These are phyloP conservation scores for Fusarium dlaminii DNA, from an alignment of 2,329 filamentous ascomycete species.

Conservation along the genomic window DNA sequence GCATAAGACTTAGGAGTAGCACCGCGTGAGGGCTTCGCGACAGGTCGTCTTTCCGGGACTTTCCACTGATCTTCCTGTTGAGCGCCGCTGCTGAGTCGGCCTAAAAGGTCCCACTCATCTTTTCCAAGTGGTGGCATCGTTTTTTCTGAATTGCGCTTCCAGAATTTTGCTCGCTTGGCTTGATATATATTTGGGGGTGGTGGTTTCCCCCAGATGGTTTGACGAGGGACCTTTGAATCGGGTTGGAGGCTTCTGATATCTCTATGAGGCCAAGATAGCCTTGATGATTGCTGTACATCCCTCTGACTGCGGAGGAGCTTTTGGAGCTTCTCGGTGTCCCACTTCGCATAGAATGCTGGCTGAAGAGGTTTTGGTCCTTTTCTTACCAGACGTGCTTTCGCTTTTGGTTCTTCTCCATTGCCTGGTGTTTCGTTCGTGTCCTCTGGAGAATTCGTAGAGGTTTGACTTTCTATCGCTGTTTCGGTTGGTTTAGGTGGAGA, in stretches of 20 bases:
- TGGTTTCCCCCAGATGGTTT: constrained; percentile 61
- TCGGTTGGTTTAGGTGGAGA: neutral
- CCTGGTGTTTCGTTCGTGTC: neutral
- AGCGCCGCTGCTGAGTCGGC: constrained; percentile 55
- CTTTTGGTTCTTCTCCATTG: neutral
- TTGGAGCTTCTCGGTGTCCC: constrained; percentile 58
- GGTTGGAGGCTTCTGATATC: constrained; percentile 48
- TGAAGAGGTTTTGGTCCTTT: constrained; percentile 15
- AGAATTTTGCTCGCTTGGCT: constrained; percentile 59
- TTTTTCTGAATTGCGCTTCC: constrained; percentile 55
- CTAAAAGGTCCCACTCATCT: constrained; percentile 66
- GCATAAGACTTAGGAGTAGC: neutral
- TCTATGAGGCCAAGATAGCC: constrained; percentile 40
- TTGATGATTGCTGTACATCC: constrained; percentile 41
- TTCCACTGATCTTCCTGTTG: constrained; percentile 50
- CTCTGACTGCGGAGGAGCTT: constrained; percentile 55
- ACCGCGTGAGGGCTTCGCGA: constrained; percentile 16
- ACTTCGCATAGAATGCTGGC: constrained; percentile 56
- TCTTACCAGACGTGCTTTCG: neutral
- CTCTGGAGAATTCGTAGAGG: neutral
- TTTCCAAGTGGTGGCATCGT: constrained; percentile 64
- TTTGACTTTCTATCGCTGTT: neutral
- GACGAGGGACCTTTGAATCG: constrained; percentile 48
- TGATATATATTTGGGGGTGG: constrained; percentile 50
- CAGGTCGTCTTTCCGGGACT: constrained; percentile 47